Conservation (phyloP, 768 basidiomycete genomes). For the Phallus indusiatus region DNA sequence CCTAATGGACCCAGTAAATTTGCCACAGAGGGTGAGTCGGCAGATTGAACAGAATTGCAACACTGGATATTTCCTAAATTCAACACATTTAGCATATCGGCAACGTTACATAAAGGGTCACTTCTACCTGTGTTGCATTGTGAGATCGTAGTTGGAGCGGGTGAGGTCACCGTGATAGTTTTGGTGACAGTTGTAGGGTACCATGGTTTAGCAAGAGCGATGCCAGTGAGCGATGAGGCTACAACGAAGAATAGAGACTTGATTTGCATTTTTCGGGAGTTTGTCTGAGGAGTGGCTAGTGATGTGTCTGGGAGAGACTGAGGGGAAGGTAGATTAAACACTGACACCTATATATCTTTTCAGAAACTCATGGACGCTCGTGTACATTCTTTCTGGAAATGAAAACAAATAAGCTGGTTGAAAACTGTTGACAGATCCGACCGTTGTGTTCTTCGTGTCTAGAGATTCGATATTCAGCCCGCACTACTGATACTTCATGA, state of each 20-base stretch:
- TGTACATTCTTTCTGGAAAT: neutral
- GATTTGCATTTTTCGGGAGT: neutral
- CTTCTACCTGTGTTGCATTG: slow-evolving; percentile 7
- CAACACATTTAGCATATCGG: too few relatives aligned
- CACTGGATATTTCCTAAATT: slow-evolving; percentile 19
- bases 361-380: too few relatives aligned
- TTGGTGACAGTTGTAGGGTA: neutral
- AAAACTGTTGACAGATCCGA: neutral
- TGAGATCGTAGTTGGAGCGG: neutral
- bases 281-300: too few relatives aligned
- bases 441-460: too few relatives aligned
- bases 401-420: neutral
- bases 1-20: slow-evolving; percentile 18
- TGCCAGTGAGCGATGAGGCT: neutral
- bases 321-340: too few relatives aligned
- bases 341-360: too few relatives aligned
- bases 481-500: too few relatives aligned
- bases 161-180: neutral
- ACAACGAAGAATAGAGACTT: neutral
- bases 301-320: too few relatives aligned
- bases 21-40: slow-evolving; percentile 30
- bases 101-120: neutral
- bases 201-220: neutral
- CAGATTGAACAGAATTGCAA: slow-evolving; percentile 21
- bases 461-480: too few relatives aligned